These are phyloP conservation scores for Malus orientalis DNA, from an alignment of 306 rosid genomes.

Conservation along the genomic window DNA sequence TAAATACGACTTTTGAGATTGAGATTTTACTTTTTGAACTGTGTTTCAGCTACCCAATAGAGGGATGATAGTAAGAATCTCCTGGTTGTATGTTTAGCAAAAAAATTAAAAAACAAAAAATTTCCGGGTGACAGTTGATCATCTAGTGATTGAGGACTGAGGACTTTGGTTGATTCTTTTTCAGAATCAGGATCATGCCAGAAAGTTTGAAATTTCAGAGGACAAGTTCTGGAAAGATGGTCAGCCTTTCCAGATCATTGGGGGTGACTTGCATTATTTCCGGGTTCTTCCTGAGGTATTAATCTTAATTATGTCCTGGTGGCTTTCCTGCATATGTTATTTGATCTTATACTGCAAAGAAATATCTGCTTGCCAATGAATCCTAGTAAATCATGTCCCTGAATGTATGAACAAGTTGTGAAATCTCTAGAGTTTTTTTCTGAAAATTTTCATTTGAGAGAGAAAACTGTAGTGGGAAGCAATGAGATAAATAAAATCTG, in stretches of 20 bases:
- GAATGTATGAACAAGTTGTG: not conserved
- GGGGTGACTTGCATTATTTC: slow-evolving; percentile 93
- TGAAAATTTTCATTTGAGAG: not conserved
- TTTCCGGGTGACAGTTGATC: not conserved
- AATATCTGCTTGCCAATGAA: not conserved
- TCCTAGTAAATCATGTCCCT: not conserved
- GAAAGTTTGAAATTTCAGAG: slow-evolving; percentile 52
- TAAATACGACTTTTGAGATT: too few species aligned
- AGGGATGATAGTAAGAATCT: not conserved
- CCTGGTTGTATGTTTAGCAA: not conserved
- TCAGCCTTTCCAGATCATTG: slow-evolving; percentile 71
- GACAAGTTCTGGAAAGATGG: slow-evolving; percentile 91
- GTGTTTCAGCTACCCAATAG: not conserved
- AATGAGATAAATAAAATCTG: not conserved
- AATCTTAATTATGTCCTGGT: not conserved
- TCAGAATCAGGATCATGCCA: slow-evolving; percentile 31
- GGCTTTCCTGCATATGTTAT: not conserved
- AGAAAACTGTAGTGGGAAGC: not conserved
- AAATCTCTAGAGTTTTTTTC: not conserved
- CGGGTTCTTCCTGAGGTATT: slow-evolving; percentile 85
- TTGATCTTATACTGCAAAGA: not conserved
- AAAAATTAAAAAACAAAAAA: too few species aligned
- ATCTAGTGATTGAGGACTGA: not conserved
- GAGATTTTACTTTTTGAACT: not conserved
- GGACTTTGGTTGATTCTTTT: not conserved